These are phyloP conservation scores for Vigna hirtella DNA, from an alignment of 306 rosid genomes.

Conservation along the genomic window DNA sequence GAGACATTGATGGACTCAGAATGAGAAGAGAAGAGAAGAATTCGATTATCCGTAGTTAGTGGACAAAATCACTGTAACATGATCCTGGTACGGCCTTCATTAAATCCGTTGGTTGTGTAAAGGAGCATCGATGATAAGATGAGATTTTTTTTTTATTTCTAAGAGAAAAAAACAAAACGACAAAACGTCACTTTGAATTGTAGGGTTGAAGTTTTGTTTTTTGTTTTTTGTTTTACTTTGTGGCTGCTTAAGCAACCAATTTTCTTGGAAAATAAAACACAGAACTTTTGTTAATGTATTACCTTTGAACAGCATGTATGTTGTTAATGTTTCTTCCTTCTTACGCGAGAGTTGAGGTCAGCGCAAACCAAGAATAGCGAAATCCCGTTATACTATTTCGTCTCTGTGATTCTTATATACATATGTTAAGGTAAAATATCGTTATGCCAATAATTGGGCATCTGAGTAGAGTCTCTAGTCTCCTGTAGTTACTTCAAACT, in stretches of 20 bases:
- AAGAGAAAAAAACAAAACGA: conserved; percentile 65
- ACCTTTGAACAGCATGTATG: not conserved
- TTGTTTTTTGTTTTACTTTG: not conserved
- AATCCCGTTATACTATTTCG: conserved; percentile 26
- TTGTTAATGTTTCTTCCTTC: not conserved
- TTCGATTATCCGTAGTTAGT: conserved; percentile 35
- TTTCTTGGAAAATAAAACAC: conserved; percentile 43
- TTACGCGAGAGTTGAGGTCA: conserved; percentile 28
- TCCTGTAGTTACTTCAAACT: too few relatives aligned
- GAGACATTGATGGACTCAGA: conserved; percentile 6
- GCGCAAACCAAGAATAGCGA: conserved; percentile 36
- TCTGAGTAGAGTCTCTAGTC: not conserved
- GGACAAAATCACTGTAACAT: conserved; percentile 51
- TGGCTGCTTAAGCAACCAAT: conserved; percentile 46
- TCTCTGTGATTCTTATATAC: not conserved
- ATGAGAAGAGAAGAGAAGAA: conserved; percentile 39
- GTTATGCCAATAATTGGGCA: conserved; percentile 19
- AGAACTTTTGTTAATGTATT: conserved; percentile 26
- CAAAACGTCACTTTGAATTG: conserved; percentile 69
- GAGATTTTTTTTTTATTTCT: not conserved
- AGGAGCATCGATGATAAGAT: conserved; percentile 42
- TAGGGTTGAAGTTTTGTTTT: conserved; percentile 44
- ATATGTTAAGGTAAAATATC: conserved; percentile 14
- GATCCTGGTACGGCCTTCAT: conserved; percentile 49
- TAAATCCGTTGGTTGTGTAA: conserved; percentile 44